Evolutionary conservation across 768 basidiomycete species (phyloP).

Genomic region (Gloeostereum incarnatum): DNA sequence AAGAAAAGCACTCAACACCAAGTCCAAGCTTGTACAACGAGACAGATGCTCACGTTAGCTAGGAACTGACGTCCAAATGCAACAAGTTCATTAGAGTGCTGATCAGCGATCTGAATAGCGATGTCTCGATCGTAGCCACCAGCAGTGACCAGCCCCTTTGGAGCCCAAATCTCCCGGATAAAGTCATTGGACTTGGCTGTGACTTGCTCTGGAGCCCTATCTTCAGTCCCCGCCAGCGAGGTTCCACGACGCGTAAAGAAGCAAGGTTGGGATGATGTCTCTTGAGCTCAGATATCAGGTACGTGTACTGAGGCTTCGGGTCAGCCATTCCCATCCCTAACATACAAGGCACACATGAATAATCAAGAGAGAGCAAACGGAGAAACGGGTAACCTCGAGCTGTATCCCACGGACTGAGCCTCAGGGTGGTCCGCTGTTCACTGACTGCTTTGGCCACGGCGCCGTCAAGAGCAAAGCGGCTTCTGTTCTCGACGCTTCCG

Average conservation of each 20-base stretch:
- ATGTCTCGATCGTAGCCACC: slow-evolving; percentile 22
- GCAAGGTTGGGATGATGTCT: slow-evolving; percentile 19
- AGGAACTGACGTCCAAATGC: slow-evolving; percentile 27
- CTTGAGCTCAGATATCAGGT: slow-evolving; percentile 15
- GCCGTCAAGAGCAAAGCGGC: slow-evolving; percentile 50
- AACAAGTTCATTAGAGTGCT: slow-evolving; percentile 18
- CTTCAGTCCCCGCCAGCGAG: slow-evolving; percentile 5
- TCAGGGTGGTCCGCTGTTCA: slow-evolving; percentile 13
- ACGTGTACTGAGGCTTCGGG: slow-evolving; percentile 18
- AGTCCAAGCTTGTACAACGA: too few relatives aligned
- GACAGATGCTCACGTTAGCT: slow-evolving; percentile 22
- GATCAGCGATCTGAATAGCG: slow-evolving; percentile 20
- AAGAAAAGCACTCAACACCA: too few relatives aligned
- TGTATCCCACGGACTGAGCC: slow-evolving; percentile 12
- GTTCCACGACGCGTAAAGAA: slow-evolving; percentile 25
- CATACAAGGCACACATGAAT: not conserved
- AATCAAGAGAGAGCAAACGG: not conserved
- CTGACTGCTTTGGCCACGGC: slow-evolving; percentile 39
- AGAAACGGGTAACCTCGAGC: slow-evolving; percentile 2
- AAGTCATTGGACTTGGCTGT: slow-evolving; percentile 20
- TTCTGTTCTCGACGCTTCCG: slow-evolving; percentile 62
- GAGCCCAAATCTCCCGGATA: slow-evolving; percentile 25
- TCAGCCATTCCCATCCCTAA: slow-evolving; percentile 19
- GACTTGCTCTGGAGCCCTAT: slow-evolving; percentile 1
- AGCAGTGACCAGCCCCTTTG: slow-evolving; percentile 19